Percentiles rank a stretch among this genome's conserved stretches.
These are phyloP conservation scores for Dictyostelium citrinum DNA, from an alignment of 78 protist species.

Conservation along the genomic window DNA sequence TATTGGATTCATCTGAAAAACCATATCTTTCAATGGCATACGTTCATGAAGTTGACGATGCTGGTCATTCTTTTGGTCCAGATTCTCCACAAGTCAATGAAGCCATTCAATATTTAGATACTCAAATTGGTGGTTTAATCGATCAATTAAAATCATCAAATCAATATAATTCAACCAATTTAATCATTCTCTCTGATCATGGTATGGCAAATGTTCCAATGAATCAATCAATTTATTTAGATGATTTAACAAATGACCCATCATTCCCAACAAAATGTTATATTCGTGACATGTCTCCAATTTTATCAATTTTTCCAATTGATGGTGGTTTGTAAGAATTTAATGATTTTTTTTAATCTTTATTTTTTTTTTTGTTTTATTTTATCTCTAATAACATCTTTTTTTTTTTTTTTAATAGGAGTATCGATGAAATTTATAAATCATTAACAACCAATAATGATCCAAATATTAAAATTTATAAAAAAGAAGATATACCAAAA, in stretches of 20 bases:
- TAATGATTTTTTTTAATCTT: not conserved
- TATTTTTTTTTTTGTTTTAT: not conserved
- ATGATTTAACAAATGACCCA: not conserved
- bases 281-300: not conserved
- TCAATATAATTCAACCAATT: not conserved
- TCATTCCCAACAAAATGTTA: not conserved
- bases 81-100: not conserved
- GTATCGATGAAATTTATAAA: not conserved
- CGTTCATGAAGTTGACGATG: slow-evolving; percentile 7
- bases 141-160: not conserved
- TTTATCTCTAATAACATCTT: not conserved
- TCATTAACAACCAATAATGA: not conserved
- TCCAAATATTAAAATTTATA: not conserved
- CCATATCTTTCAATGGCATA: slow-evolving; percentile 51
- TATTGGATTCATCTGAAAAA: not conserved
- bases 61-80: slow-evolving; percentile 28
- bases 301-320: not conserved
- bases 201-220: slow-evolving; percentile 18
- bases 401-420: not conserved
- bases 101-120: not conserved
- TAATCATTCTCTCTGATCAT: slow-evolving; percentile 50
- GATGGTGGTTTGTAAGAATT: not conserved
- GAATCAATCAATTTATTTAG: not conserved
- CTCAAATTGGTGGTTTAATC: not conserved
- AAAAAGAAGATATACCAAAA: not conserved